Conservation (phyloP, 2,329 filamentous ascomycete genomes). For the Botrytis aclada region DNA sequence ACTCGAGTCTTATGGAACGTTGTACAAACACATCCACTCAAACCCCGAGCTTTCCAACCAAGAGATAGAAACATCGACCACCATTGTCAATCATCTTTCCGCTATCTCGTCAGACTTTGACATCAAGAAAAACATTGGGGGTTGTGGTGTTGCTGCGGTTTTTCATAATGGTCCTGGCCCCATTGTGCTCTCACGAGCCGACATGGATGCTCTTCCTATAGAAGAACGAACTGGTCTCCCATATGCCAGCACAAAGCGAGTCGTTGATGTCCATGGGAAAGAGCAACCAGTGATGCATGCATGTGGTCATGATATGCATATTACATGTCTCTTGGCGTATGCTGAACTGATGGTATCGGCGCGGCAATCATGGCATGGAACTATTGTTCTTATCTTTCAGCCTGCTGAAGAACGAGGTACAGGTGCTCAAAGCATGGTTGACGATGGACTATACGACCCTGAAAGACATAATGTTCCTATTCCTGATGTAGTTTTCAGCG, state of each 20-base stretch:
- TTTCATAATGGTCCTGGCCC: slow-evolving; percentile 53
- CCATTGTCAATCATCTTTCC: not conserved
- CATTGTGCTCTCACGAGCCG: slow-evolving; percentile 56
- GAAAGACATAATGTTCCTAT: slow-evolving; percentile 44
- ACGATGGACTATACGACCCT: slow-evolving; percentile 51
- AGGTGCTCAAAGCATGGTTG: slow-evolving; percentile 62
- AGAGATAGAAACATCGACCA: slow-evolving; percentile 10
- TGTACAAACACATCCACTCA: slow-evolving; percentile 15
- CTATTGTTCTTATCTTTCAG: slow-evolving; percentile 62
- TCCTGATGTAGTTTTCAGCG: slow-evolving; percentile 53
- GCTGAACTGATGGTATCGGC: slow-evolving; percentile 46
- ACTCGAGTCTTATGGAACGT: slow-evolving; percentile 6
- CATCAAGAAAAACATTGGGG: slow-evolving; percentile 51
- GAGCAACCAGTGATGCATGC: slow-evolving; percentile 63
- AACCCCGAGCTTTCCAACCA: slow-evolving; percentile 18
- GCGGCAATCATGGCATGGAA: slow-evolving; percentile 55
- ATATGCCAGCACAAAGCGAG: slow-evolving; percentile 50
- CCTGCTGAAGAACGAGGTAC: slow-evolving; percentile 62
- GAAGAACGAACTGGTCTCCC: slow-evolving; percentile 51
- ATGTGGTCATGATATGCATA: slow-evolving; percentile 66
- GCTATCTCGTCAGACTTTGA: slow-evolving; percentile 38
- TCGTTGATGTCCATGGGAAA: slow-evolving; percentile 41
- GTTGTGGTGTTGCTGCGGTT: slow-evolving; percentile 55
- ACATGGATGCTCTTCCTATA: slow-evolving; percentile 60
- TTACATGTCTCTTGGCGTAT: slow-evolving; percentile 54